These are phyloP conservation scores for Penicillium hesseltinei DNA, from an alignment of 2,329 filamentous ascomycete species.

Conservation along the genomic window DNA sequence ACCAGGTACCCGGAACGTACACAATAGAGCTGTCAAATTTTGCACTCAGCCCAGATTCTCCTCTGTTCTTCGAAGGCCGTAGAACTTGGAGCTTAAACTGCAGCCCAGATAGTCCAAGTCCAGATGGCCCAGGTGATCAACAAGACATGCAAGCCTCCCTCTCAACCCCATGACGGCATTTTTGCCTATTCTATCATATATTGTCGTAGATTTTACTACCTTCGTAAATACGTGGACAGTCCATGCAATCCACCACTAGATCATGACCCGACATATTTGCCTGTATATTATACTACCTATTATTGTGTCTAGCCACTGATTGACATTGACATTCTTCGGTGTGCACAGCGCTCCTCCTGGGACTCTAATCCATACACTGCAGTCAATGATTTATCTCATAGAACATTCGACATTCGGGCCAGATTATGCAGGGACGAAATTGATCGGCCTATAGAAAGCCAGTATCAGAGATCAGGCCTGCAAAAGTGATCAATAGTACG, in stretches of 20 bases:
- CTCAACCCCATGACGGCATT: not conserved
- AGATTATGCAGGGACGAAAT: constrained; percentile 6
- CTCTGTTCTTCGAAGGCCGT: not conserved
- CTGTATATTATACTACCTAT: constrained; percentile 2
- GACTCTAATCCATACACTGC: not conserved
- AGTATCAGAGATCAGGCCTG: not conserved
- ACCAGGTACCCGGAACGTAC: constrained; percentile 11
- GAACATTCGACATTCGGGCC: constrained; percentile 4
- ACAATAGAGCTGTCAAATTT: constrained; percentile 15
- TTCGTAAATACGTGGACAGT: not conserved
- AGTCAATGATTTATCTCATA: constrained; percentile 8
- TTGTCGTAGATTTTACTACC: not conserved
- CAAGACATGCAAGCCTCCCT: constrained; percentile 16
- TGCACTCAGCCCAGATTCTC: constrained; percentile 15
- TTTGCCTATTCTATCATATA: not conserved
- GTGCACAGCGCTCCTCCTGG: not conserved
- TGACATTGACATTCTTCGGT: constrained; percentile 6
- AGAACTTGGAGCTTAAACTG: not conserved
- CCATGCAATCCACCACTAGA: constrained; percentile 14
- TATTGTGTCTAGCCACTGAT: not conserved
- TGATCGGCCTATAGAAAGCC: constrained; percentile 1
- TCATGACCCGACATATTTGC: constrained; percentile 6
- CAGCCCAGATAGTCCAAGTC: not conserved
- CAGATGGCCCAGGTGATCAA: not conserved
- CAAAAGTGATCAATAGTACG: constrained; percentile 8